Base-by-base conservation (phyloP, 257 asterid species). In the Penstemon davidsonii region DNA sequence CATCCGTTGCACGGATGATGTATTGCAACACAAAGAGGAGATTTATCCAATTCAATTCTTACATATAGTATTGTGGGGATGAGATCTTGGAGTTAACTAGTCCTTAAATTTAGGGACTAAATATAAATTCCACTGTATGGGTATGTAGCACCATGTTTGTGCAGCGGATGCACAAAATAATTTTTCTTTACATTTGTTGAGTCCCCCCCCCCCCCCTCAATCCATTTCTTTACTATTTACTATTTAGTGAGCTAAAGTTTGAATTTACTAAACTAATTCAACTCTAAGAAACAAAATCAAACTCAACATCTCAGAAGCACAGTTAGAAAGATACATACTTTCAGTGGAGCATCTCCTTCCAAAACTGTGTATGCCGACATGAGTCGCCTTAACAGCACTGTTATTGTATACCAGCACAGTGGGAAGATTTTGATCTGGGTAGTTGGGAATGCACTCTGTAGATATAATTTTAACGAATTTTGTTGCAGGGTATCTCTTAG, bases 331-430 rank as follows among this genome's bases (percentile, higher is more conserved):
- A 3, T 42, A 55, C 84, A 44, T 85, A 94, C 99, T 87, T 84
- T 91, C 99, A 45, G 96, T 80, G 7, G 97, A 88, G 81, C 97
- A 88, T 81, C 96, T 85, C 73, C 96, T 83, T 11, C 99, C 99
- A 73, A 91, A 93, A 64, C 87, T 83, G 40, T 75, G 88, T 39
- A 78, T 70, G 56, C 99, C 99, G 11, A 86, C 91, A 37, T 84
- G 79, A 71, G 95, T 91, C 51, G 92, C 97, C 83, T 94, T 94
- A 12, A 91, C 86, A 42, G 92, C 95, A 74, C 97, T 73, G 51
- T 83, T 91, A 69, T 88, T 81, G 81, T 94, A 94, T 63, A 91
- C 96, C 77, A 94, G 81, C 64, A 94, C 11, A 12, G 97, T 94
- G 47, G 99, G 99, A 60, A 94, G 93, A 77, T 91, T 90, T 51